Conservation (phyloP, 345 rosid genomes). For the Syzygium oleosum region DNA sequence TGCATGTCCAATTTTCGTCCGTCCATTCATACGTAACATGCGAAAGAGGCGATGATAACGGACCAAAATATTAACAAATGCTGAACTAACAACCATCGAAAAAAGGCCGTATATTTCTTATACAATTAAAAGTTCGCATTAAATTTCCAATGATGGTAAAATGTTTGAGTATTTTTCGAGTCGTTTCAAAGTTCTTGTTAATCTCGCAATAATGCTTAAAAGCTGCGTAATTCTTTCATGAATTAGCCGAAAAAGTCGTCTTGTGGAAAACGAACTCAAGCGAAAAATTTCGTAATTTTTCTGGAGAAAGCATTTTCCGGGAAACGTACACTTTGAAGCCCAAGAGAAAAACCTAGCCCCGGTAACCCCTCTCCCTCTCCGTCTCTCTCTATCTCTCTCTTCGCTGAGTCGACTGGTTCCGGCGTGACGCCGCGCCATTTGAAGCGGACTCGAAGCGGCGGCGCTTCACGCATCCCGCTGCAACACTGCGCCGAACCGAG, state of each 20-base stretch:
- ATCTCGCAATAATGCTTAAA: not conserved
- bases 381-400: not conserved
- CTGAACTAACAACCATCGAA: rapidly evolving
- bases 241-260: not conserved
- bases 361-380: not conserved
- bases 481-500: not conserved
- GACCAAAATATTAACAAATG: rapidly evolving
- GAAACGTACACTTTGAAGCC: not conserved
- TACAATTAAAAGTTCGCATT: not conserved
- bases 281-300: not conserved
- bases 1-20: not conserved
- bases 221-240: not conserved
- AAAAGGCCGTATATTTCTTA: rapidly evolving
- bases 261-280: not conserved
- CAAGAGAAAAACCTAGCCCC: not conserved
- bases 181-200: no score
- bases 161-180: not conserved
- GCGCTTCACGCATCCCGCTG: not conserved
- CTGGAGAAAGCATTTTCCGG: not conserved
- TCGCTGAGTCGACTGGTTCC: not conserved
- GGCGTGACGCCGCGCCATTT: not conserved
- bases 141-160: not conserved
- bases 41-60: rapidly evolving
- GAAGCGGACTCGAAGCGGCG: not conserved
- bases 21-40: rapidly evolving